Evolutionary conservation across 2,329 filamentous ascomycete genomes (phyloP).

Genomic region (Didymella lethalis): DNA sequence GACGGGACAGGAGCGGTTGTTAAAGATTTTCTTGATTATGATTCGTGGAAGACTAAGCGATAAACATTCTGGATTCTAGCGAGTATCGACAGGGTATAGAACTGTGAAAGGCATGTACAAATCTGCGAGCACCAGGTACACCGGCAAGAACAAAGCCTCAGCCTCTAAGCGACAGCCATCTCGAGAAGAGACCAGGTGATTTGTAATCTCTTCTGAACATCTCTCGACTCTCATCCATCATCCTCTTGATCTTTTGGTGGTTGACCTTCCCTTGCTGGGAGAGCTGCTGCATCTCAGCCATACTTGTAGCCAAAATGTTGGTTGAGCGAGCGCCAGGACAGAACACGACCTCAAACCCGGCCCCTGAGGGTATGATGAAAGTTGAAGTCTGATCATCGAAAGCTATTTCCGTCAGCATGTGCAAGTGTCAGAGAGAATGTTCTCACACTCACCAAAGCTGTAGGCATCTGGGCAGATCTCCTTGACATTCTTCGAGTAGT

Average conservation of each 20-base stretch:
- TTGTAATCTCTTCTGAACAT: slow-evolving; percentile 30
- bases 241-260: slow-evolving; percentile 33
- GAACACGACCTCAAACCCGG: slow-evolving; percentile 80
- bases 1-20: not conserved
- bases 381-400: slow-evolving; percentile 66
- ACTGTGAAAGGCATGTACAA: slow-evolving; percentile 4
- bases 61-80: not conserved
- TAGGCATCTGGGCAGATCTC: slow-evolving; percentile 83
- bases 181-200: slow-evolving; percentile 12
- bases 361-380: slow-evolving; percentile 68
- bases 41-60: not conserved
- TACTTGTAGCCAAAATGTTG: slow-evolving; percentile 55
- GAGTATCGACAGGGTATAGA: slow-evolving; percentile 14
- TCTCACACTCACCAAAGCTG: slow-evolving; percentile 68
- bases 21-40: not conserved
- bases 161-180: slow-evolving; percentile 12
- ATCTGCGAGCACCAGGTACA: not conserved
- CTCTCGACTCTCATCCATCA: slow-evolving; percentile 26
- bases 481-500: slow-evolving; percentile 76
- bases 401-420: slow-evolving; percentile 43
- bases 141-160: not conserved
- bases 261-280: slow-evolving; percentile 43
- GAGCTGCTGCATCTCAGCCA: slow-evolving; percentile 45
- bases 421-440: slow-evolving; percentile 15
- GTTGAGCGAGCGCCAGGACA: slow-evolving; percentile 69